phyloP scores from a whole-genome alignment of 768 basidiomycete genomes.

The Daedalea quercina region DNA sequence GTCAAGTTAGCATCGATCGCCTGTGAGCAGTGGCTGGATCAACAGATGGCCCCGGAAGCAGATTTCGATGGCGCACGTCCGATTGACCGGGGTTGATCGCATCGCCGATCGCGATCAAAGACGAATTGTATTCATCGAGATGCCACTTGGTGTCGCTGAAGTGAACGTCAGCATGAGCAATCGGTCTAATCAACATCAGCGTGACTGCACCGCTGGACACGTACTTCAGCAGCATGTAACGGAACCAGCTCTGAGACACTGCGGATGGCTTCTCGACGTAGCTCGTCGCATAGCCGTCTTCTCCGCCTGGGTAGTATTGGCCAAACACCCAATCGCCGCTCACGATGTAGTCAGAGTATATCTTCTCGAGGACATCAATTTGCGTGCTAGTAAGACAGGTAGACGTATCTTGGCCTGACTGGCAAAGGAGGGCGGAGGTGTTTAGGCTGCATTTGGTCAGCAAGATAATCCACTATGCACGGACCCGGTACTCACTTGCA shows the following conservation, averaged over 20 bases:
- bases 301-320: constrained; percentile 24
- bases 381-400: constrained; percentile 22
- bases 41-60: neutral
- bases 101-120: constrained; percentile 11
- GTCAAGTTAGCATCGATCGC: constrained; percentile 19
- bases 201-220: neutral
- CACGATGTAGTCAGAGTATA: constrained; percentile 22
- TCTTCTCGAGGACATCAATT: constrained; percentile 19
- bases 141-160: constrained; percentile 17
- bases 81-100: constrained; percentile 16
- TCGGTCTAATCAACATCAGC: neutral
- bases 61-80: constrained; percentile 7
- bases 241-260: constrained; percentile 9
- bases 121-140: constrained; percentile 13
- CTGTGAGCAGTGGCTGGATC: constrained; percentile 1
- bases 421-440: constrained; percentile 22
- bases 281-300: constrained; percentile 12
- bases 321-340: constrained; percentile 20
- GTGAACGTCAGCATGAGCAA: neutral
- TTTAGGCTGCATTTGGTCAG: constrained; percentile 16
- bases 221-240: constrained; percentile 19
- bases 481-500: constrained; percentile 21
- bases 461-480: no score
- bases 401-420: constrained; percentile 16
- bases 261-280: constrained; percentile 12